Base-by-base conservation (phyloP, 257 asterid species). In the Marsdenia floribunda region DNA sequence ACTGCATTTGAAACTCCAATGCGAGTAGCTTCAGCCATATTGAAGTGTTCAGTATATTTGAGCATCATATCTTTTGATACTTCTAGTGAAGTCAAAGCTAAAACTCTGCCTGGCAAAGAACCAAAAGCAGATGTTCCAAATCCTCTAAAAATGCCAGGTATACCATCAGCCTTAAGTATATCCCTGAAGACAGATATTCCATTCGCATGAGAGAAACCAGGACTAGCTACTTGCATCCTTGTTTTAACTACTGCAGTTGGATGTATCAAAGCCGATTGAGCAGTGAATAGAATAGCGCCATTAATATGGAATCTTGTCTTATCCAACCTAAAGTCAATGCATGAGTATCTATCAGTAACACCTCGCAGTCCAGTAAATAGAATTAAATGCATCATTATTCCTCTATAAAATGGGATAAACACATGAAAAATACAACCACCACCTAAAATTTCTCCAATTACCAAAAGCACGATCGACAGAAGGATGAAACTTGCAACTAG, bases 181-280 rank as follows among this genome's bases (percentile, higher is more conserved):
- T 77, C 86, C 40, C 82, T 88, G 78, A 91, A 93, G 22, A 91
- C 86, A 72, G 93, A 89, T 15, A 86, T 68, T 53, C 97, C 98
- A 22, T 68, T 82, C 83, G 80, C 71, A 22, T 80, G 88, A 44
- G 92, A 80, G 24, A 88, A 79, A 77, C 90, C 90, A 40, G 88
- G 83, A 73, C 85, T 87, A 77, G 88, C 92, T 49, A 94, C 98
- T 87, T 94, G 98, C 97, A 91, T 89, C 71, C 97, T 83, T 11
- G 98, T 94, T 93, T 94, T 94, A 78, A 91, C 89, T 3, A 94
- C 92, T 52, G 96, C 88, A 18, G 97, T 94, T 37, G 98, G 97
- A 80, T 91, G 98, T 80, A 91, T 87, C 76, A 94, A 78, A 40
- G 97, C 96, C 2, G 96, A 89, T 84, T 94, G 98, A 47, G 74